Conservation (phyloP, 2,329 filamentous ascomycete species). For the Pleurostoma richardsiae region DNA sequence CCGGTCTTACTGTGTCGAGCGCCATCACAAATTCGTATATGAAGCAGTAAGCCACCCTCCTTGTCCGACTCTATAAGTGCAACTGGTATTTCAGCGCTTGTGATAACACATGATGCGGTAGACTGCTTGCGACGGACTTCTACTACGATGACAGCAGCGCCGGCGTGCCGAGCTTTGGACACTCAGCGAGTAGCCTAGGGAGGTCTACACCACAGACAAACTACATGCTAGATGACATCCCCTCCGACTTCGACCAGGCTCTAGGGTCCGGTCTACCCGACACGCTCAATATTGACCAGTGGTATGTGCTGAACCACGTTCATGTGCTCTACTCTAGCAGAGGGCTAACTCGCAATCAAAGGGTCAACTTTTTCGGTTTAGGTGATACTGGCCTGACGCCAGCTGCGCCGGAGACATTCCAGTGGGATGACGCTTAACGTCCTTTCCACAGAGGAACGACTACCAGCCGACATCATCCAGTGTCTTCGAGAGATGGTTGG, state of each 20-base stretch:
- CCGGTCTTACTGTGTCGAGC: constrained; percentile 1
- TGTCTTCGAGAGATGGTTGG: no score
- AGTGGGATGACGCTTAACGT: background rate
- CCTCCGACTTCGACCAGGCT: background rate
- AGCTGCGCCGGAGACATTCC: background rate
- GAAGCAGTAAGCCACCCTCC: background rate
- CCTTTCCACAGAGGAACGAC: no score
- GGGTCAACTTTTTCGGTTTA: background rate
- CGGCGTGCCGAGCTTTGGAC: background rate
- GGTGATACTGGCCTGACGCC: background rate
- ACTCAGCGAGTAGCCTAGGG: background rate
- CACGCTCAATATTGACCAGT: background rate
- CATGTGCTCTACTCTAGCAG: no score
- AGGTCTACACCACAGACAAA: background rate
- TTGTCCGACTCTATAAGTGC: no score
- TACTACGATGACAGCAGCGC: background rate
- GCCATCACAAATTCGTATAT: constrained; percentile 1
- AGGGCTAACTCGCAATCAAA: background rate
- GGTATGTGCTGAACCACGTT: background rate
- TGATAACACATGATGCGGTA: background rate
- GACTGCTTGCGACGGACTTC: background rate
- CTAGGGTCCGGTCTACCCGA: background rate
- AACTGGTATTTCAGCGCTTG: background rate
- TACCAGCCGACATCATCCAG: no score
- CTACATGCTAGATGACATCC: background rate